A percentile compares a stretch with the other conserved stretches of the same genome.
Evolutionary conservation across 2,329 filamentous ascomycete species (phyloP).

Genomic region (Aspergillus spinulosporus): DNA sequence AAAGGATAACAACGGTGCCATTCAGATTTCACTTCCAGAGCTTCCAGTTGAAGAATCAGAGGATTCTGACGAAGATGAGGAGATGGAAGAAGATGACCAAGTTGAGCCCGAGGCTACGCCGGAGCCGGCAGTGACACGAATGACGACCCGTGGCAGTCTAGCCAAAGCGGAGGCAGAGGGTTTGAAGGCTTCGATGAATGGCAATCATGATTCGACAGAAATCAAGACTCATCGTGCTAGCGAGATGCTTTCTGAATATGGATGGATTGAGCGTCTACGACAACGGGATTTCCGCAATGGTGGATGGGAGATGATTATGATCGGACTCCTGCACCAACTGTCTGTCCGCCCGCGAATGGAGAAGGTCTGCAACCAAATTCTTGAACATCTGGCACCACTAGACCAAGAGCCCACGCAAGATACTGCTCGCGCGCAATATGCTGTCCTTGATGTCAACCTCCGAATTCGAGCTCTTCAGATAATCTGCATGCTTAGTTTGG

Average conservation of each 20-base stretch:
- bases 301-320: constrained; percentile 87
- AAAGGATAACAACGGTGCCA: constrained; percentile 68
- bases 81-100: constrained; percentile 55
- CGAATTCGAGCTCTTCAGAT: constrained; percentile 80
- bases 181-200: constrained; percentile 62
- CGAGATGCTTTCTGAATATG: constrained; percentile 70
- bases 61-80: constrained; percentile 61
- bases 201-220: constrained; percentile 38
- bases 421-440: constrained; percentile 71
- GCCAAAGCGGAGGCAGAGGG: constrained; percentile 76
- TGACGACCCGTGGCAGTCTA: constrained; percentile 82
- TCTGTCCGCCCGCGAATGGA: constrained; percentile 72
- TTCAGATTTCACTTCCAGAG: constrained; percentile 76
- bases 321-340: constrained; percentile 81
- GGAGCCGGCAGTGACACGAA: constrained; percentile 61
- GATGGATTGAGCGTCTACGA: constrained; percentile 82
- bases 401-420: constrained; percentile 73
- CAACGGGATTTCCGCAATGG: constrained; percentile 83
- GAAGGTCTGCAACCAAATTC: constrained; percentile 72
- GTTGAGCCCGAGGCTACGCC: constrained; percentile 52
- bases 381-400: constrained; percentile 77
- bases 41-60: constrained; percentile 71
- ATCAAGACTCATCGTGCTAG: constrained; percentile 57
- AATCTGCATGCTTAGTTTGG: constrained; percentile 79
- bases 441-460: constrained; percentile 75